phyloP scores from a whole-genome alignment of 2,329 filamentous ascomycete genomes.

The Apiospora arundinis region DNA sequence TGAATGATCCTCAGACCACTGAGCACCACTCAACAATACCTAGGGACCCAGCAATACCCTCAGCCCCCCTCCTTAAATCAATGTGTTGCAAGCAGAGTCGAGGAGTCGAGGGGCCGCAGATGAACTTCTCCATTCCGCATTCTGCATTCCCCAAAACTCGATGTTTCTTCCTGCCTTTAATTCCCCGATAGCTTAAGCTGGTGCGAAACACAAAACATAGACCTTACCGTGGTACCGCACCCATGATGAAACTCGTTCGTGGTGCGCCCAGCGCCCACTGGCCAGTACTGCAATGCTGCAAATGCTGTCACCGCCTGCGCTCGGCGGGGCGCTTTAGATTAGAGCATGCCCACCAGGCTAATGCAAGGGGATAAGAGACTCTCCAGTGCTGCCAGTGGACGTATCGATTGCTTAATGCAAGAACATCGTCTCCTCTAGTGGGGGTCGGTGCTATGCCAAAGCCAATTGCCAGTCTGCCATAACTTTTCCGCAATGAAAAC shows the following conservation, averaged over 20 bases:
- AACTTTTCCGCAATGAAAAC: not conserved
- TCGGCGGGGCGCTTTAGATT: slow-evolving; percentile 3
- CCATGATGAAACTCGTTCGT: not conserved
- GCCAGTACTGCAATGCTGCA: not conserved
- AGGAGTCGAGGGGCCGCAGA: not conserved
- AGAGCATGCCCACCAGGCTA: not conserved
- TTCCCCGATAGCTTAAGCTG: not conserved
- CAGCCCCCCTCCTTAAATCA: slow-evolving; percentile 9
- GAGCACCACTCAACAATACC: too few relatives aligned
- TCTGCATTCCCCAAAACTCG: not conserved
- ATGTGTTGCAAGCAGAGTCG: not conserved
- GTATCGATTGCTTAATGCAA: slow-evolving; percentile 5
- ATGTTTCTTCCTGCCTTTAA: not conserved
- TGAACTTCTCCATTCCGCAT: not conserved
- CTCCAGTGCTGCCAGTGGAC: not conserved
- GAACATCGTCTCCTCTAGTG: not conserved
- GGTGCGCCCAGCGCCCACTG: not conserved
- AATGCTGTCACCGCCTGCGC: not conserved
- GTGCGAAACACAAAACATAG: too few relatives aligned
- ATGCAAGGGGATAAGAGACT: slow-evolving; percentile 10
- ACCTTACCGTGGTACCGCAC: not conserved
- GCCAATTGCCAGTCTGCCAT: not conserved
- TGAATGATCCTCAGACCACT: slow-evolving; percentile 5
- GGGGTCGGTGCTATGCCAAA: too few relatives aligned
- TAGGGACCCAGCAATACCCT: too few relatives aligned